Percentiles rank a stretch among this genome's conserved stretches.
Evolutionary conservation across 768 basidiomycete genomes (phyloP).

Genomic region (Mycena amicta): DNA sequence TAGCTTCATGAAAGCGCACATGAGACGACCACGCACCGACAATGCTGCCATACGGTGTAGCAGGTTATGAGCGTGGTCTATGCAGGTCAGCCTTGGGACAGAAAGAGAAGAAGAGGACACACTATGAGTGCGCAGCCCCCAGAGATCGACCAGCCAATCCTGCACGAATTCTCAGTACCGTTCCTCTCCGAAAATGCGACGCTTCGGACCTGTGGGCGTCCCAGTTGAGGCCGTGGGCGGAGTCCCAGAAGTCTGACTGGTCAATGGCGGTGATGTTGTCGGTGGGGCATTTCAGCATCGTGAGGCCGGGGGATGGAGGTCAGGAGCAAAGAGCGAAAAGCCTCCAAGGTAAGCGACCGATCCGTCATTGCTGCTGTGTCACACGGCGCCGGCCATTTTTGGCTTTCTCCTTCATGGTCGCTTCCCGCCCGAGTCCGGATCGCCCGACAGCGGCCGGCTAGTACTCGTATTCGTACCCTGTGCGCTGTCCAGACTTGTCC

Average conservation of each 20-base stretch:
- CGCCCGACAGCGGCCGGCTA: no score
- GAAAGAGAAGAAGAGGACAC: conserved; percentile 9
- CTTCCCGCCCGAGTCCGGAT: no score
- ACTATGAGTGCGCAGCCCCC: conserved; percentile 63
- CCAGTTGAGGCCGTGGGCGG: conserved; percentile 52
- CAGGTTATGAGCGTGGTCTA: conserved; percentile 15
- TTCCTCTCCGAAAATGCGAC: background rate
- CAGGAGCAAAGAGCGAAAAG: background rate
- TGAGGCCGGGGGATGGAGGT: background rate
- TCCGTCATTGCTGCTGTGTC: no score
- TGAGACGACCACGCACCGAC: conserved; percentile 3
- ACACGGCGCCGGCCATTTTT: no score
- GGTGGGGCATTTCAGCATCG: conserved; percentile 41
- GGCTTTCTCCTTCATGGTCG: no score
- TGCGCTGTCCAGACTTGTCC: no score
- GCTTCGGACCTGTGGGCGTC: conserved; percentile 32
- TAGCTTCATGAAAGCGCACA: background rate
- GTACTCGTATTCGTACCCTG: no score
- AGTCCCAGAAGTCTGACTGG: conserved; percentile 65
- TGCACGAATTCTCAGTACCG: conserved; percentile 36
- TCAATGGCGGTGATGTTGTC: conserved; percentile 54
- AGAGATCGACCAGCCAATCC: conserved; percentile 75
- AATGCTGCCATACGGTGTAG: conserved; percentile 10
- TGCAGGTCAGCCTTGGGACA: background rate
- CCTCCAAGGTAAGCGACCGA: no score